These are phyloP conservation scores for Lecanicillium sp. DNA, from an alignment of 2,329 filamentous ascomycete species.

Conservation along the genomic window DNA sequence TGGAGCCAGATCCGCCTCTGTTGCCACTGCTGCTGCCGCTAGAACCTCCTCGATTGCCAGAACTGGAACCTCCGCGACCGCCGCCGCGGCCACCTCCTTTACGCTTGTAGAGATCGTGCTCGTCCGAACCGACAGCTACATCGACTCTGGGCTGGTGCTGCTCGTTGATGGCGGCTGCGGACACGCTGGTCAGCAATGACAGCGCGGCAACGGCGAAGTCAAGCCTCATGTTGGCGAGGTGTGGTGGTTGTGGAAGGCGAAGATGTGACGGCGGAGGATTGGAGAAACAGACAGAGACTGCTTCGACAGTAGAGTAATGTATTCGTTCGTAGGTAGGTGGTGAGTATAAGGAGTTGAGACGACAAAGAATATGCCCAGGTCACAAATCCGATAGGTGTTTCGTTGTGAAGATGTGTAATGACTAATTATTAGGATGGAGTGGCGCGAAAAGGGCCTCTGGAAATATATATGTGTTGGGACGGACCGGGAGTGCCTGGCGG, in stretches of 20 bases:
- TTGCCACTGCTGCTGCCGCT: constrained; percentile 14
- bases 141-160: constrained; percentile 13
- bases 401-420: background rate
- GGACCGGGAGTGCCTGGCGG: no score
- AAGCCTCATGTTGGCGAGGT: constrained; percentile 21
- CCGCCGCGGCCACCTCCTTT: constrained; percentile 52
- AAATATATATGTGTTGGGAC: no score
- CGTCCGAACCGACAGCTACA: constrained; percentile 10
- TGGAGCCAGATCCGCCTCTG: constrained; percentile 13
- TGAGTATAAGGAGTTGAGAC: background rate
- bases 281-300: no score
- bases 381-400: background rate
- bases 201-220: constrained; percentile 20
- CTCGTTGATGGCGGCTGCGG: constrained; percentile 4
- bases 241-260: background rate
- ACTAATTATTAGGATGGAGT: background rate
- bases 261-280: background rate
- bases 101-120: constrained; percentile 49
- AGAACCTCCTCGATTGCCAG: constrained; percentile 15
- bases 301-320: no score
- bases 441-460: no score
- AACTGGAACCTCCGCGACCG: constrained; percentile 29
- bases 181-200: constrained; percentile 16
- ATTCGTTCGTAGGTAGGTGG: no score
- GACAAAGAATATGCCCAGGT: background rate